A percentile compares a stretch with the other conserved stretches of the same genome.
Conservation (phyloP, 495 filamentous ascomycete genomes). For the Penicillium dipodomyicola region DNA sequence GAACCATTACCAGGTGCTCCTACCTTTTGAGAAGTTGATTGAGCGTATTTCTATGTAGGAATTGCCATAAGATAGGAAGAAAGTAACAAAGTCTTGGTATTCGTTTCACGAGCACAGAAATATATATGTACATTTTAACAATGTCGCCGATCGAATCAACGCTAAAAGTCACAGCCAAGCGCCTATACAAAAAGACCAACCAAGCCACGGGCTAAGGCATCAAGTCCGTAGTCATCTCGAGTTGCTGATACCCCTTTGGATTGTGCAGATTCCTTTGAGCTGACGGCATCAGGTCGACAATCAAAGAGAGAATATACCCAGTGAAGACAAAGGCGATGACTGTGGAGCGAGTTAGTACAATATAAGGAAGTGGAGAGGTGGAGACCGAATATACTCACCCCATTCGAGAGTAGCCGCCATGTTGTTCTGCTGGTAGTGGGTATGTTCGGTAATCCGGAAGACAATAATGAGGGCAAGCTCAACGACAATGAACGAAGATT, state of each 20-base stretch:
- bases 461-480: conserved; percentile 23
- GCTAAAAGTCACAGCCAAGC: conserved; percentile 3
- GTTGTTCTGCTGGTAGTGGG: conserved; percentile 14
- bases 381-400: conserved; percentile 9
- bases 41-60: background rate
- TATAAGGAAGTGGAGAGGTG: background rate
- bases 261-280: conserved; percentile 6
- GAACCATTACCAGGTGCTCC: background rate
- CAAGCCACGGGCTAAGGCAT: background rate
- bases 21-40: background rate
- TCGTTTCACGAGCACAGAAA: conserved; percentile 4
- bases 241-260: conserved; percentile 19
- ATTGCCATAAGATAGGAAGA: background rate
- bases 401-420: conserved; percentile 24
- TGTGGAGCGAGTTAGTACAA: background rate
- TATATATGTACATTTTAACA: conserved; percentile 6
- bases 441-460: conserved; percentile 17
- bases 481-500: conserved; percentile 22
- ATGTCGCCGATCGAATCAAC: background rate
- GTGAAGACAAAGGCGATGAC: conserved; percentile 25
- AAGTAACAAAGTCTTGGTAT: conserved; percentile 2
- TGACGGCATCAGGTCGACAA: conserved; percentile 17
- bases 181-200: background rate
- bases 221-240: conserved; percentile 19
- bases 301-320: conserved; percentile 24